These are phyloP conservation scores for Caryopteris hybrid DNA, from an alignment of 305 asterid species.

Conservation along the genomic window DNA sequence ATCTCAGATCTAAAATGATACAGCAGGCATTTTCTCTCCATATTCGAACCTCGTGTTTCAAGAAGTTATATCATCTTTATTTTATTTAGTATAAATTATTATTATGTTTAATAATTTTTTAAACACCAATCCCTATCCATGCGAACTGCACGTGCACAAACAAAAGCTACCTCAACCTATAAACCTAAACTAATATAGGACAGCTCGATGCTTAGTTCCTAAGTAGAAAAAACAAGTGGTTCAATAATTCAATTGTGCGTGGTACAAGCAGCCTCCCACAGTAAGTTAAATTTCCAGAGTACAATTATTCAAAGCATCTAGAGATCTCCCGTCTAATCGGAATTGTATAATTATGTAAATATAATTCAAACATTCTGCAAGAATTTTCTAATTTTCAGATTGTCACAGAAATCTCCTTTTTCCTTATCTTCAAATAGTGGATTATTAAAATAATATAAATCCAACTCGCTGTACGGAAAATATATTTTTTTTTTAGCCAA, in stretches of 20 bases:
- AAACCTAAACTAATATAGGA: not conserved
- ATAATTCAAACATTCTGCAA: not conserved
- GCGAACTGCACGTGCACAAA: not conserved
- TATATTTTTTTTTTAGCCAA: no score
- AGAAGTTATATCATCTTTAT: no score
- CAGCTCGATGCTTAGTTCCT: constrained; percentile 26
- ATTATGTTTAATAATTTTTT: no score
- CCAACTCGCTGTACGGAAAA: no score
- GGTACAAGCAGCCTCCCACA: not conserved
- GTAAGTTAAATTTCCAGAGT: not conserved
- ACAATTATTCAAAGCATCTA: constrained; percentile 17
- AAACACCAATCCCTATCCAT: not conserved
- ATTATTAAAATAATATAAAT: no score
- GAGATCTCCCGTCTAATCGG: not conserved
- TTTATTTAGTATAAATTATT: no score
- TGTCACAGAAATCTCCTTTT: no score
- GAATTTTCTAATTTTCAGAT: no score
- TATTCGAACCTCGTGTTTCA: no score
- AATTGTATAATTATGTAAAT: constrained; percentile 1
- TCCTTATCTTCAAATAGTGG: no score
- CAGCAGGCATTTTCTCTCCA: no score
- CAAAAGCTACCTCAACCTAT: not conserved
- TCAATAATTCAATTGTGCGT: constrained; percentile 9
- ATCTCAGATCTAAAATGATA: no score
- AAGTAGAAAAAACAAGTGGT: constrained; percentile 12